phyloP scores from a whole-genome alignment of 73 alveolate species.

The Symbiodinium natans region DNA sequence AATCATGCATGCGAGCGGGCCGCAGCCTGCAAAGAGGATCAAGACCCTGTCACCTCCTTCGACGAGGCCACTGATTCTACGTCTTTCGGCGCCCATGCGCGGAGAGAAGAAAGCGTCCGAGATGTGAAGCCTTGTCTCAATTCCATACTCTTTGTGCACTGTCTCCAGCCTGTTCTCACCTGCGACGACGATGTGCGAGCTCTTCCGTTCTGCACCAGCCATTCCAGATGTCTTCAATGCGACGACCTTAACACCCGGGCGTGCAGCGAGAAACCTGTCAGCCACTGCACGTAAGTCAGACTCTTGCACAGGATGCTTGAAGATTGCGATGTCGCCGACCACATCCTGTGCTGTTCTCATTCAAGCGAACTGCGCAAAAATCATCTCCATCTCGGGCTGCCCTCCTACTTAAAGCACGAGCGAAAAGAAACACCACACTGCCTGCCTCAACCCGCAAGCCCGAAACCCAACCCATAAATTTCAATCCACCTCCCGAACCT shows the following conservation, averaged over 20 bases:
- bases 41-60: not conserved
- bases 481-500: too few relatives aligned
- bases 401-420: too few relatives aligned
- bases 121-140: not conserved
- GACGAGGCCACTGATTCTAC: not conserved
- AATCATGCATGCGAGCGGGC: slow-evolving; percentile 4
- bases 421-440: too few relatives aligned
- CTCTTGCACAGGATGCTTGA: slow-evolving; percentile 6
- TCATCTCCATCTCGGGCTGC: too few relatives aligned
- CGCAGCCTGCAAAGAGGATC: slow-evolving; percentile 18
- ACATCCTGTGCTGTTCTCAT: not conserved
- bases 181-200: not conserved
- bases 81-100: slow-evolving; percentile 6
- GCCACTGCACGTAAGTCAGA: not conserved
- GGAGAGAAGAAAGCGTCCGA: not conserved
- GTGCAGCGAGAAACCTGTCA: not conserved
- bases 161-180: slow-evolving; percentile 21
- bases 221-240: not conserved
- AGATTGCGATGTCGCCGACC: not conserved
- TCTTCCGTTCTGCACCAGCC: not conserved
- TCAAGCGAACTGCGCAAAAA: too few relatives aligned
- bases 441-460: too few relatives aligned
- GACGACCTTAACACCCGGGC: not conserved
- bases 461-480: too few relatives aligned
- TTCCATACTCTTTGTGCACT: not conserved